Base-by-base conservation (phyloP, 2,329 filamentous ascomycete genomes). In the Fusarium sacchari region DNA sequence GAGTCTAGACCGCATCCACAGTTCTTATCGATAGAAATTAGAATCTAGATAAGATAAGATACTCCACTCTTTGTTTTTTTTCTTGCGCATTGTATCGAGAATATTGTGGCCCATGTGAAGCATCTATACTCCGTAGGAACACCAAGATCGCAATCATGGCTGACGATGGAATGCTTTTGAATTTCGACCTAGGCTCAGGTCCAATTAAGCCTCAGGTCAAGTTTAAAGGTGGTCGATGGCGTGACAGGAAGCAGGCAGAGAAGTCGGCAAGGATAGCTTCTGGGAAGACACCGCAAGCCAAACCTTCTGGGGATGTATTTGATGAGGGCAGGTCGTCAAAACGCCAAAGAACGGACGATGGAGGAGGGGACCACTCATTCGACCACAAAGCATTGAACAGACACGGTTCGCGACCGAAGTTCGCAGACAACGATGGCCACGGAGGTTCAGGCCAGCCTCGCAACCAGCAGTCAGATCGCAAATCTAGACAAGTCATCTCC, bases 151-250 rank as follows among this genome's bases (percentile, higher is more conserved):
- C 68, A 61, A 73, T 42, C 69, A 98, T 98, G 95, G 94, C 94
- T 58, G 95, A 98, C 86, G 94, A 97, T 91, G 95, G 95, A 76
- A 93, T 99, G 90, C 89, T 98, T 64, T 86, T 98, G 80, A 98
- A 98, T 79, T 98, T 98, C 81, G 91, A 94, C 77, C 86, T 97
- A 64, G 88, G 90, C 34, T 91, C 94, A 69, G 88, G 86, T 24
- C 88, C 92, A 18, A 81, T 94, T 60, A 88, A 91, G 68, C 86
- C 88, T 11, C 84, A 88, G 60, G 85, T 88, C 69, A 90, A 87
- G 75, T 94, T 97, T 82, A 96, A 93, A 81, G 96, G 96, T 76
- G 96, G 96, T n/a, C 90, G 90, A 77, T 99, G 96, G 96, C 93
- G 93, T 80, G 95, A 97, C 80, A 90, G 96, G 71, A 88, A 96